phyloP scores from a whole-genome alignment of 106 monocot species.

The Apostasia ramifera region DNA sequence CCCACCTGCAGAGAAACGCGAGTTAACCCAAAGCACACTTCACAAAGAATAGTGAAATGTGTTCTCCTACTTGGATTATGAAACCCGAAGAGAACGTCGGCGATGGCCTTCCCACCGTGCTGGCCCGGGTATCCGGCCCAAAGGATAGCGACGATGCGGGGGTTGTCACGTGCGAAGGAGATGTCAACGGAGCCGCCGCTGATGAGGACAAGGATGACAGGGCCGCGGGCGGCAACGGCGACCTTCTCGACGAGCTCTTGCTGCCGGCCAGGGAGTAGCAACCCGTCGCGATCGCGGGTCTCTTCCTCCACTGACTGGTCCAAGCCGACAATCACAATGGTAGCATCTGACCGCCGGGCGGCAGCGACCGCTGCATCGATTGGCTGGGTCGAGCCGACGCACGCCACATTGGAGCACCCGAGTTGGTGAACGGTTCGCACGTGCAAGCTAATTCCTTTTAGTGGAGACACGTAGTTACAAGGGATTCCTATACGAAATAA shows the following conservation, averaged over 20 bases:
- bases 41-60: constrained; percentile 14
- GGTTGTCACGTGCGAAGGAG: constrained; percentile 57
- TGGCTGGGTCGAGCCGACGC: constrained; percentile 29
- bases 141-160: constrained; percentile 46
- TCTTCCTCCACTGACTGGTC: constrained; percentile 71
- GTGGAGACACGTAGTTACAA: constrained; percentile 49
- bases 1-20: constrained; percentile 61
- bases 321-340: constrained; percentile 52
- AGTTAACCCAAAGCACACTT: constrained; percentile 20
- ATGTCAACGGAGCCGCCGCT: constrained; percentile 71
- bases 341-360: constrained; percentile 43
- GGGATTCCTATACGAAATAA: constrained; percentile 24
- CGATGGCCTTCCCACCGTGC: constrained; percentile 64
- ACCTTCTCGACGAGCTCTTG: constrained; percentile 60
- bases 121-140: constrained; percentile 95
- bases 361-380: constrained; percentile 34
- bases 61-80: constrained; percentile 50
- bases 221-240: constrained; percentile 49
- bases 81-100: constrained; percentile 64
- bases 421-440: constrained; percentile 23
- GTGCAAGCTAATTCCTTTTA: constrained; percentile 38
- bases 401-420: constrained; percentile 56
- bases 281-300: constrained; percentile 24
- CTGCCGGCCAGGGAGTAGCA: constrained; percentile 75
- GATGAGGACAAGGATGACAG: constrained; percentile 50